These are phyloP conservation scores for Pythium aphanidermatum DNA, from an alignment of 352 stramenopile genomes.

Conservation along the genomic window DNA sequence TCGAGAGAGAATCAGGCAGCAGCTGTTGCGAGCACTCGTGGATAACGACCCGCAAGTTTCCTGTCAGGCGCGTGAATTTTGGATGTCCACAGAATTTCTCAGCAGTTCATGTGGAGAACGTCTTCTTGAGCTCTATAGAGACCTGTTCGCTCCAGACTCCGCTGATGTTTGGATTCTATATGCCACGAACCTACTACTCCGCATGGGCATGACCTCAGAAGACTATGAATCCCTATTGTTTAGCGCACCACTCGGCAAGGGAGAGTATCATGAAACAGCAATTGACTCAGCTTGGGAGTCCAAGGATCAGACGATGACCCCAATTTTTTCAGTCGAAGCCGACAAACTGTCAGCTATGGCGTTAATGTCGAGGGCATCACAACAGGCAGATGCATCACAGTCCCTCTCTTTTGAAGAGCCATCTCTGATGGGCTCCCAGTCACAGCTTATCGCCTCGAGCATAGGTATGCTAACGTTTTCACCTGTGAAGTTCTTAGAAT, in stretches of 20 bases:
- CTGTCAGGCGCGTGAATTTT: constrained; percentile 40
- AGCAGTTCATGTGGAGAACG: constrained; percentile 28
- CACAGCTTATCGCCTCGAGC: constrained; percentile 16
- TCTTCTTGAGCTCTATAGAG: constrained; percentile 47
- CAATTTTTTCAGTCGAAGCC: constrained; percentile 70
- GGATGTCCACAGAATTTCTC: constrained; percentile 28
- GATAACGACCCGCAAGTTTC: constrained; percentile 40
- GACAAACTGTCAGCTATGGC: constrained; percentile 32
- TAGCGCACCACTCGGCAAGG: constrained; percentile 32
- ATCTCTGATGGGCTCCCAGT: constrained; percentile 11
- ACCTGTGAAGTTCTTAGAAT: not conserved
- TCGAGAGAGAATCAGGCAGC: constrained; percentile 23
- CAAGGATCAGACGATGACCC: constrained; percentile 61
- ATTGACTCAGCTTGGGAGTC: constrained; percentile 71
- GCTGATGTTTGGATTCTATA: constrained; percentile 69
- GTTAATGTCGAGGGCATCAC: not conserved
- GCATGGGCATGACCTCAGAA: constrained; percentile 22
- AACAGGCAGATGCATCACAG: constrained; percentile 7
- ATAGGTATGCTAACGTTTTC: constrained; percentile 5
- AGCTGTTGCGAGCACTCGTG: constrained; percentile 43
- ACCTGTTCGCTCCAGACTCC: constrained; percentile 34
- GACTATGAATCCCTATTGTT: constrained; percentile 40
- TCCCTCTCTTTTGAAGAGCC: constrained; percentile 3
- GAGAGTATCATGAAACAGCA: constrained; percentile 37
- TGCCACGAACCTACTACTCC: constrained; percentile 49